Conservation (phyloP, 306 rosid genomes). For the Luffa acutangula region DNA sequence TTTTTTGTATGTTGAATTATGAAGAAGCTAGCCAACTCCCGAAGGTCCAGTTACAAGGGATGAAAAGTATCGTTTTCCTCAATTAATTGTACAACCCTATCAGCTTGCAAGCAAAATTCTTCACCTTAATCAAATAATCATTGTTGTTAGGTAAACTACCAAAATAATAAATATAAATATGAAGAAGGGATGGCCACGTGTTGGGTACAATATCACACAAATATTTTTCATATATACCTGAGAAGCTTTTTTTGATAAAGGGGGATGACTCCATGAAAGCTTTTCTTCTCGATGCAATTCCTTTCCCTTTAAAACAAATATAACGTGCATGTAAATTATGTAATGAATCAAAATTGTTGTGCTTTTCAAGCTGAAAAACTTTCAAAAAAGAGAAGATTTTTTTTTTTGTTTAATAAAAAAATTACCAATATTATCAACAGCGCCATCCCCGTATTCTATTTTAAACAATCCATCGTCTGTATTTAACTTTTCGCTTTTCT, state of each 20-base stretch:
- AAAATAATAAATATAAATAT: slow-evolving; percentile 22
- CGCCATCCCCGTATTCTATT: slow-evolving; percentile 28
- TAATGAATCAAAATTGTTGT: neutral
- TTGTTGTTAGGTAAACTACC: slow-evolving; percentile 68
- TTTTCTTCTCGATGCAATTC: slow-evolving; percentile 39
- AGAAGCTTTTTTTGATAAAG: slow-evolving; percentile 33
- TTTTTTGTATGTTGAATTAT: neutral
- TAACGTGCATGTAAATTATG: neutral
- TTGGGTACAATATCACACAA: neutral
- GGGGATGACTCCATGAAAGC: slow-evolving; percentile 36
- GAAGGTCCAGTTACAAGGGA: neutral
- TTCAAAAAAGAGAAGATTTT: neutral
- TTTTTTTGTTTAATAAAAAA: neutral
- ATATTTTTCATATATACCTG: slow-evolving; percentile 27
- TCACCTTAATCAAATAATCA: slow-evolving; percentile 17
- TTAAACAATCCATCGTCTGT: slow-evolving; percentile 38
- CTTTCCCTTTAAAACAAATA: slow-evolving; percentile 39
- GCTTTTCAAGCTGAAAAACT: neutral
- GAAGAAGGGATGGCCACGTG: neutral
- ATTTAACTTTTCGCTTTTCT: slow-evolving; percentile 31
- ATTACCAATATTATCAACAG: slow-evolving; percentile 35
- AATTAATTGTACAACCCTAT: neutral
- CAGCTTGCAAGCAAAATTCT: neutral
- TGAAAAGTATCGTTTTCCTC: neutral
- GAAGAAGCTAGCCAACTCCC: neutral